A percentile compares a stretch with the other conserved stretches of the same genome.
These are phyloP conservation scores for Amyloporia xantha DNA, from an alignment of 768 basidiomycete genomes.

Conservation along the genomic window DNA sequence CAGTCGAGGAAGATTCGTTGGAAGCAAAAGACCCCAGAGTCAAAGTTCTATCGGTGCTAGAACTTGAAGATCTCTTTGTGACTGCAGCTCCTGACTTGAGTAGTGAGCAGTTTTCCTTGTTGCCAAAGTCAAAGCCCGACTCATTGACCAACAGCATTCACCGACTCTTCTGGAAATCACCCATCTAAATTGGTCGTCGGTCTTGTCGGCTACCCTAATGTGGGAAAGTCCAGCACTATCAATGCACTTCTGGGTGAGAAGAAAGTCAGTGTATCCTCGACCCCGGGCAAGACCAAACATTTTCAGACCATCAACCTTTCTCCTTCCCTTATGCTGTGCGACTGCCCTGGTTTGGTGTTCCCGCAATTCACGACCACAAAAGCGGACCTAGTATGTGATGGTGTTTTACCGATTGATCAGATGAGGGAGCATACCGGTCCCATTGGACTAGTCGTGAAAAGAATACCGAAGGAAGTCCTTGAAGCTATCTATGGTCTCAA, in stretches of 20 bases:
- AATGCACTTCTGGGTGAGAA: slow-evolving; percentile 95
- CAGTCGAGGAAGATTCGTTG: slow-evolving; percentile 45
- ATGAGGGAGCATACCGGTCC: slow-evolving; percentile 91
- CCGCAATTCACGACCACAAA: slow-evolving; percentile 97
- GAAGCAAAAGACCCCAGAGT: slow-evolving; percentile 59
- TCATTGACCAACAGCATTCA: slow-evolving; percentile 50
- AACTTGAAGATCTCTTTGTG: slow-evolving; percentile 81
- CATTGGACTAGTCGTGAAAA: slow-evolving; percentile 62
- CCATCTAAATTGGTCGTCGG: slow-evolving; percentile 72
- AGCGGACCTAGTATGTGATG: slow-evolving; percentile 93
- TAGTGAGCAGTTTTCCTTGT: slow-evolving; percentile 34
- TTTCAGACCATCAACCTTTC: slow-evolving; percentile 98
- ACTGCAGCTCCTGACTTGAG: slow-evolving; percentile 63
- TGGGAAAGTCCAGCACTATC: slow-evolving; percentile 97
- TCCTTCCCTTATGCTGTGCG: slow-evolving; percentile 78
- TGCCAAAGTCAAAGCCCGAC: no score
- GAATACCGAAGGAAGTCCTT: slow-evolving; percentile 78
- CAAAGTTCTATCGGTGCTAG: slow-evolving; percentile 75
- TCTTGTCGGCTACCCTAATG: slow-evolving; percentile 97
- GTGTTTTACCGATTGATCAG: slow-evolving; percentile 96
- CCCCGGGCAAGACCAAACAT: slow-evolving; percentile 98
- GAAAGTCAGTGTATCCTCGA: slow-evolving; percentile 96
- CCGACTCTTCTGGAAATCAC: slow-evolving; percentile 45
- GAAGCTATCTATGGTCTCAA: slow-evolving; percentile 85
- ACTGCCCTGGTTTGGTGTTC: slow-evolving; percentile 97